Base-by-base conservation (phyloP, 1,284 basidiomycete genomes). In the Ceratobasidium sp. region DNA sequence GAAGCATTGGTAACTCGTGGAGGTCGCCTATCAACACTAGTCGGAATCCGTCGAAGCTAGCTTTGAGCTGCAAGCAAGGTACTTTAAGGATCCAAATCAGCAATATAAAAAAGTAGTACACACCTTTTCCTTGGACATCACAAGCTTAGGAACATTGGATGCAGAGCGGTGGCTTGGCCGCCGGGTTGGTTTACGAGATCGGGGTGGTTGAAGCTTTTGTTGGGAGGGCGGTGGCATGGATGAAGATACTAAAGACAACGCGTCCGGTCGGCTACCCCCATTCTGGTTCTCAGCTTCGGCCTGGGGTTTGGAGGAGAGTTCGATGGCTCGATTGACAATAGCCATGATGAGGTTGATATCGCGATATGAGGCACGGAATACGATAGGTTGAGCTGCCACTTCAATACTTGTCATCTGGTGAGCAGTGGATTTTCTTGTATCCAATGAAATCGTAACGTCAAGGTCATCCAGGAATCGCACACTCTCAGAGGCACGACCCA, bases 381-480 rank as follows among this genome's bases (percentile, higher is more conserved):
- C 87, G 76, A 98, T 87, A 0, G 96, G 90, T 76, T 86, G 83
- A 2, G 90, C 83, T n/a, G 87, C 85, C 28, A 97, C 80, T 79
- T 98, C 95, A 73, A 98, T 91, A 77, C 86, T 94, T 6, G 92
- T 92, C 82, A 90, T 90, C 76, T 92, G 89, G 69, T 93, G 90
- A 1, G 85, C 86, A 1, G 87, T 85, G 16, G 89, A 87, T n/a
- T 88, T 85, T 3, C 92, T 88, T 74, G 86, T 94, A 80, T 98
- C 96, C 75, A 97, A 83, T 8, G 95, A 92, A 55, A 98, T 84
- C 0, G 94, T 93, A 59, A 98, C 78, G 79, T 97, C 94, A 60
- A 98, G 85, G 75, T 98, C 93, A 80, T 99, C 97, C 76, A 99
- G 84, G 82, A 99, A 95, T 46, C 94, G 89, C 53, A 97, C 91